phyloP scores from a whole-genome alignment of 768 basidiomycete genomes.

The Terana coerulea region DNA sequence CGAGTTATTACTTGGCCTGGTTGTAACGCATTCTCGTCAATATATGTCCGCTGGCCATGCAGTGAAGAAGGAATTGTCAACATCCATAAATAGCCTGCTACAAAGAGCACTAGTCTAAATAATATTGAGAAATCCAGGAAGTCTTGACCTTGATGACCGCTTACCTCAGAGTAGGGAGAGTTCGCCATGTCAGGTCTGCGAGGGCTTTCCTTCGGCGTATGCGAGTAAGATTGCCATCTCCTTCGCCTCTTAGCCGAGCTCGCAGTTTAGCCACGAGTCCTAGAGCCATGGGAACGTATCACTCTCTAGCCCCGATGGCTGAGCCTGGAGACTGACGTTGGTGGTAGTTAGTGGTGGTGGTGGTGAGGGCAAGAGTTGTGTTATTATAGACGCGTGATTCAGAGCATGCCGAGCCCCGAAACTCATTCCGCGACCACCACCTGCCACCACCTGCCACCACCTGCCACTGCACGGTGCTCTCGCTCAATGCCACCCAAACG shows the following conservation, averaged over 20 bases:
- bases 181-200: slow-evolving; percentile 5
- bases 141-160: no score
- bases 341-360: no score
- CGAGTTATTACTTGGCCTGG: slow-evolving; percentile 69
- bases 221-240: slow-evolving; percentile 10
- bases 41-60: slow-evolving; percentile 69
- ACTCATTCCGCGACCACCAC: background rate
- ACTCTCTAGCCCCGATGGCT: no score
- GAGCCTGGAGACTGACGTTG: no score
- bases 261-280: no score
- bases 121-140: background rate
- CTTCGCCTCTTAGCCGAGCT: background rate
- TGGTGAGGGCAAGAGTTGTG: no score
- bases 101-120: slow-evolving; percentile 23
- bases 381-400: no score
- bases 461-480: background rate
- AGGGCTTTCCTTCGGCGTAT: slow-evolving; percentile 9
- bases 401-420: no score
- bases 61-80: slow-evolving; percentile 63
- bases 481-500: slow-evolving; percentile 26
- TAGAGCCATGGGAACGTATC: no score
- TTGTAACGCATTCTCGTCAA: slow-evolving; percentile 95
- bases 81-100: slow-evolving; percentile 80
- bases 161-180: slow-evolving; percentile 8
- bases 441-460: background rate